These are phyloP conservation scores for Globisporangium paroecandrum DNA, from an alignment of 352 stramenopile species.

Conservation along the genomic window DNA sequence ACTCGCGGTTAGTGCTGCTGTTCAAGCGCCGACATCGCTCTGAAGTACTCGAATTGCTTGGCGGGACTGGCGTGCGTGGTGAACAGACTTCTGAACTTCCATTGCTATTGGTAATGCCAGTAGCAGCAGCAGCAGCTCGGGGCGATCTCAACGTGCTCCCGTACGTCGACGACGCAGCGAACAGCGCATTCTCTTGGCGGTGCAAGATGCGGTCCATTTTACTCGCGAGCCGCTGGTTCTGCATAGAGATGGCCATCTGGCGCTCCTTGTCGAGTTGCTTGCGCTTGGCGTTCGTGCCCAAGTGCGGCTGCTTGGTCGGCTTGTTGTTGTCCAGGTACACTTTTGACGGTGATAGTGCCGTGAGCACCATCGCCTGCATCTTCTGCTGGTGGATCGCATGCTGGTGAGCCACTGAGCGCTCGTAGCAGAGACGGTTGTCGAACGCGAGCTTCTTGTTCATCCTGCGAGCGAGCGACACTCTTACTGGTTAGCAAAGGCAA, in stretches of 20 bases:
- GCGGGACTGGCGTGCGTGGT: constrained; percentile 2
- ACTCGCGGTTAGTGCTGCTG: background rate
- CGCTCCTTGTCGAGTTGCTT: constrained; percentile 58
- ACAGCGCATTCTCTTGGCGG: constrained; percentile 54
- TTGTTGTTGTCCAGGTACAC: constrained; percentile 61
- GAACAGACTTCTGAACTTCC: background rate
- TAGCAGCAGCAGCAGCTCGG: background rate
- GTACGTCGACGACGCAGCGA: constrained; percentile 33
- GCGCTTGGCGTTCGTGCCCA: constrained; percentile 55
- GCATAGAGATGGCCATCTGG: constrained; percentile 54
- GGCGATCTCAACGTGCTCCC: constrained; percentile 6
- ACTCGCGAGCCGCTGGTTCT: constrained; percentile 67
- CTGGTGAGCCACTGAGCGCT: constrained; percentile 62
- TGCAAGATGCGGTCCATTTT: constrained; percentile 75
- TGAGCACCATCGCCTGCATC: constrained; percentile 56
- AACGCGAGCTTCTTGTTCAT: constrained; percentile 82
- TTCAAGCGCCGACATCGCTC: background rate
- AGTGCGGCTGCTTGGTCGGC: constrained; percentile 38
- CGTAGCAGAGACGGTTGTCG: constrained; percentile 80
- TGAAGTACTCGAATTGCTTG: background rate
- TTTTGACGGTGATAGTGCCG: constrained; percentile 52
- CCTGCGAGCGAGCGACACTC: background rate
- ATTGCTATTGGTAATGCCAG: too few species aligned
- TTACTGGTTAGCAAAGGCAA: background rate
- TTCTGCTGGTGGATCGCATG: constrained; percentile 66